Conservation (phyloP, 192 early-diverging fungal genomes). For the Rhizophagus clarus region DNA sequence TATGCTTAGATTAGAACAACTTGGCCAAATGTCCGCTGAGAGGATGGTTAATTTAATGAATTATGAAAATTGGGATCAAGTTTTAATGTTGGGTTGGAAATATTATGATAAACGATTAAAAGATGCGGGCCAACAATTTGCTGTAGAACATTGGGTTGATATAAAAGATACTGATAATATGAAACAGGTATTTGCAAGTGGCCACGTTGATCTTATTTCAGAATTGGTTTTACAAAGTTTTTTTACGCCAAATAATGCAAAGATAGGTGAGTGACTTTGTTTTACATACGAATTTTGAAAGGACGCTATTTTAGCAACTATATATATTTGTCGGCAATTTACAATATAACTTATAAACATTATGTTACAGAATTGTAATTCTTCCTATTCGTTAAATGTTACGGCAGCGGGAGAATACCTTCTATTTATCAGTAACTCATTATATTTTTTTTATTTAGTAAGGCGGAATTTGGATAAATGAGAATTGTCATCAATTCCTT, state of each 20-base stretch:
- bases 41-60: not conserved
- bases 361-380: too few species aligned
- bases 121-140: not conserved
- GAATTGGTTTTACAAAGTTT: not conserved
- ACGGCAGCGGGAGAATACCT: too few species aligned
- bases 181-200: not conserved
- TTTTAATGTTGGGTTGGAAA: slow-evolving; percentile 23
- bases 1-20: slow-evolving; percentile 5
- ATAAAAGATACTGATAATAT: slow-evolving; percentile 4
- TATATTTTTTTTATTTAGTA: too few species aligned
- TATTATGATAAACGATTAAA: not conserved
- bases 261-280: not conserved
- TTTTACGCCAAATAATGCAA: not conserved
- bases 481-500: too few species aligned
- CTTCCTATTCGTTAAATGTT: too few species aligned
- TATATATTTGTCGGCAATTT: too few species aligned
- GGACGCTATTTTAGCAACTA: too few species aligned
- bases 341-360: too few species aligned
- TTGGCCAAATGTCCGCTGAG: slow-evolving; percentile 2
- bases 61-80: slow-evolving; percentile 25
- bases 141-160: slow-evolving; percentile 10
- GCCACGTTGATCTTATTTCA: not conserved
- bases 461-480: too few species aligned
- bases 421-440: too few species aligned
- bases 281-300: too few species aligned